A percentile compares a stretch with the other conserved stretches of the same genome.
These are phyloP conservation scores for Lactarius tabidus DNA, from an alignment of 768 basidiomycete species.

Conservation along the genomic window DNA sequence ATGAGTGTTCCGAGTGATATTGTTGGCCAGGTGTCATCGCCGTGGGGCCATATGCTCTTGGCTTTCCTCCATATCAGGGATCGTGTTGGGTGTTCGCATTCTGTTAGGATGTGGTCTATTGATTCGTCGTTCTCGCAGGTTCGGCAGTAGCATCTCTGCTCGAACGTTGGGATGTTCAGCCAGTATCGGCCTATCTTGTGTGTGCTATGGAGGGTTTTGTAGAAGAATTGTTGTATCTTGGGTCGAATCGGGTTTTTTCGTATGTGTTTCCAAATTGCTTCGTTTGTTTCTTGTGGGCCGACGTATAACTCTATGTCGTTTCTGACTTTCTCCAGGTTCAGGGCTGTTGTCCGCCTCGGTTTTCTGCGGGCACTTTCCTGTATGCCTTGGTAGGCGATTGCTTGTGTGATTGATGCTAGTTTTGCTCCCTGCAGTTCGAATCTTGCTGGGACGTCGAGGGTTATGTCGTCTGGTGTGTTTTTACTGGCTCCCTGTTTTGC, in stretches of 20 bases:
- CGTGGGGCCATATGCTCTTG: background rate
- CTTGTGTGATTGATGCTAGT: background rate
- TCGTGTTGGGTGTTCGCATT: conserved; percentile 1
- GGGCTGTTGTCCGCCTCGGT: too few relatives aligned
- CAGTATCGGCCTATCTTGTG: background rate
- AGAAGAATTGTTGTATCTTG: background rate
- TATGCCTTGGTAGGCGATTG: background rate
- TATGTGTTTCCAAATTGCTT: background rate
- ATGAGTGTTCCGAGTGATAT: background rate
- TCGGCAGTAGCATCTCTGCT: background rate
- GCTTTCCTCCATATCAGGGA: background rate
- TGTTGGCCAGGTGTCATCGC: too few relatives aligned
- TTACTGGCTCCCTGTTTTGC: background rate
- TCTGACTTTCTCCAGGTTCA: background rate
- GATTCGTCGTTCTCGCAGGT: conserved; percentile 12
- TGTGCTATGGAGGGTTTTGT: background rate
- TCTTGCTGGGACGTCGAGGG: background rate
- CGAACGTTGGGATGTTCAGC: background rate
- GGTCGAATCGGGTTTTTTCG: fast-evolving
- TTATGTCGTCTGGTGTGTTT: background rate
- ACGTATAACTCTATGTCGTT: background rate
- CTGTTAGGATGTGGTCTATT: conserved; percentile 26
- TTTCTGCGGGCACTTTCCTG: background rate
- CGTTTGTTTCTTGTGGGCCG: background rate
- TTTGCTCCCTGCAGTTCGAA: background rate